phyloP scores from a whole-genome alignment of 768 basidiomycete species.

The Boletus subparvulus region DNA sequence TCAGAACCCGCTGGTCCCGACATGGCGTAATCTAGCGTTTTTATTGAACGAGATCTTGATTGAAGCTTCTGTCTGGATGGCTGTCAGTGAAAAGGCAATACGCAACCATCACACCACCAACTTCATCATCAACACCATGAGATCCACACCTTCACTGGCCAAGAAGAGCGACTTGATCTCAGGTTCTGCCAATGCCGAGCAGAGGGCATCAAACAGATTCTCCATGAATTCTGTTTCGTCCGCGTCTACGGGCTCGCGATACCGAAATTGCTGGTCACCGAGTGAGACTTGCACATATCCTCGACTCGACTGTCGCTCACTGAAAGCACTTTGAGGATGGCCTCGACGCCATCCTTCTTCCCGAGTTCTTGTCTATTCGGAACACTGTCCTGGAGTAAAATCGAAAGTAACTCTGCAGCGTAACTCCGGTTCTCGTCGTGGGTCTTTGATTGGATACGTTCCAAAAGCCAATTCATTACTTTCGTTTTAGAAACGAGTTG shows the following conservation, averaged over 20 bases:
- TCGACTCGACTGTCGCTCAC: constrained; percentile 47
- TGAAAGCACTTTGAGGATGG: constrained; percentile 70
- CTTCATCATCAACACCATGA: constrained; percentile 99
- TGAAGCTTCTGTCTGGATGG: constrained; percentile 72
- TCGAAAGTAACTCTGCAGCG: constrained; percentile 90
- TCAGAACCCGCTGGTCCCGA: constrained; percentile 68
- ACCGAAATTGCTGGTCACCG: constrained; percentile 72
- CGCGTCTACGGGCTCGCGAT: constrained; percentile 76
- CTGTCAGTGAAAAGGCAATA: constrained; percentile 1
- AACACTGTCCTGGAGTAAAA: constrained; percentile 75
- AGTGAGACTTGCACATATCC: constrained; percentile 12
- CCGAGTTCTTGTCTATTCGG: constrained; percentile 69
- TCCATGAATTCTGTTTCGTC: constrained; percentile 99
- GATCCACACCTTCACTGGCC: constrained; percentile 89
- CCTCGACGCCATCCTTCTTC: constrained; percentile 77
- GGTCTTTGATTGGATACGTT: constrained; percentile 65
- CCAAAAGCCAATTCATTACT: constrained; percentile 76
- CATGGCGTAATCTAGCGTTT: constrained; percentile 88
- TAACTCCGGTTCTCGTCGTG: constrained; percentile 94
- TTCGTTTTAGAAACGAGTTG: constrained; percentile 72
- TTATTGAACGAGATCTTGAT: constrained; percentile 81
- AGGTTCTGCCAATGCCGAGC: constrained; percentile 79
- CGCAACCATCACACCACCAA: constrained; percentile 36
- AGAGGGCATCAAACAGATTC: constrained; percentile 88
- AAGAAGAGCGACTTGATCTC: constrained; percentile 80